Base-by-base conservation (phyloP, 257 asterid species). In the Fraxinus quadrangulata region DNA sequence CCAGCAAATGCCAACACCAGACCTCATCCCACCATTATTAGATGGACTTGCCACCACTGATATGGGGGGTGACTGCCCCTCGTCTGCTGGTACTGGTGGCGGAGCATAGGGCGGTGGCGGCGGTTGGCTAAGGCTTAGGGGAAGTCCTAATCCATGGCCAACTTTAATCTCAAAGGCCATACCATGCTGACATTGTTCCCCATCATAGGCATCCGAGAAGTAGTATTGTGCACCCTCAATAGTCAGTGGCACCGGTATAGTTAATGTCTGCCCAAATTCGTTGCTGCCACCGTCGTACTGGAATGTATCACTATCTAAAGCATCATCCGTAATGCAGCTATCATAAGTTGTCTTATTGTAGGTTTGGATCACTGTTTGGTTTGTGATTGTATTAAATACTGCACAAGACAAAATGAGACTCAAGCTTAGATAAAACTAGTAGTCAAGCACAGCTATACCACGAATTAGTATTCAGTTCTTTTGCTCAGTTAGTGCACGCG, bases 381-480 rank as follows among this genome's bases (percentile, higher is more conserved):
- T 94, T 23, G 97, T 83, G 92, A 86, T 86, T n/a, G 97, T 92
- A 84, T 90, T 88, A 72, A 94, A 94, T 54, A 94, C 98, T 94
- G 83, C 86, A 83, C 49, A 67, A 17, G 6, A 31, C 6, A 71
- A 42, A 67, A 28, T 6, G 56, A 68, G 42, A 33, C 7, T 8
- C n/a, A 12, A 63, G 36, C 12, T 63, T 26, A 63, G 69, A 63
- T 24, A 63, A 63, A 59, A 42, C 17, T n/a, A 63, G 33, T n/a
- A 63, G 34, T 26, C 36, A 63, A 21, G 67, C 24, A 23, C 68
- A 23, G 67, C 31, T 61, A 8, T 2, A 10, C 16, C 65, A 54
- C 10, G n/a, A 3, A 40, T 40, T 40, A 6, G 2, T 13, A 39
- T n/a, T 36, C 72, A 37, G 13, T 10, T 24, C 23, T 26, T 39